Percentiles rank a stretch among this genome's conserved stretches.
These are phyloP conservation scores for Phyllosticta ampelicida DNA, from an alignment of 2,329 filamentous ascomycete species.

Conservation along the genomic window DNA sequence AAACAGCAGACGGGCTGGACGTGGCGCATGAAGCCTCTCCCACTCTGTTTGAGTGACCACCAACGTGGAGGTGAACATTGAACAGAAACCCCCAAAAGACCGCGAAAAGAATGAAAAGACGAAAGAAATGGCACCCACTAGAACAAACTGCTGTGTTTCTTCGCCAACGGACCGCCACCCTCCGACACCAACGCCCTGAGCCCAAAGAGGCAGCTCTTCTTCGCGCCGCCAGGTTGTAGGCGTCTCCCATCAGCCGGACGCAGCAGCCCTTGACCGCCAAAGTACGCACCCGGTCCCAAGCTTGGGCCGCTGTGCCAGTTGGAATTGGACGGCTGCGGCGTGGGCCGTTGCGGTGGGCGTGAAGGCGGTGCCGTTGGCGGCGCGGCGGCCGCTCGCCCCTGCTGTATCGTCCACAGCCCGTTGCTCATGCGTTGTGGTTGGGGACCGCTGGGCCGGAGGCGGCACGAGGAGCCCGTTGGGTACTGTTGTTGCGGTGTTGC, in stretches of 20 bases:
- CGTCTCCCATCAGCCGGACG: slow-evolving; percentile 20
- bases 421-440: slow-evolving; percentile 1
- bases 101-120: background rate
- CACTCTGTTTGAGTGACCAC: too few species aligned
- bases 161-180: slow-evolving; percentile 18
- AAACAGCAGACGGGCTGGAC: too few species aligned
- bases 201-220: slow-evolving; percentile 29
- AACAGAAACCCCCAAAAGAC: too few species aligned
- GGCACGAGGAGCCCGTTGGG: slow-evolving; percentile 14
- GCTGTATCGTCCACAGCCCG: background rate
- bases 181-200: slow-evolving; percentile 22
- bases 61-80: too few species aligned
- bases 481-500: slow-evolving; percentile 13
- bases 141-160: slow-evolving; percentile 37
- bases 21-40: too few species aligned
- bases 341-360: slow-evolving; percentile 4
- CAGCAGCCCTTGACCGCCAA: slow-evolving; percentile 20
- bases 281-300: slow-evolving; percentile 21
- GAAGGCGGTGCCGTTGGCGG: background rate
- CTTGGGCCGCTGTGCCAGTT: slow-evolving; percentile 20
- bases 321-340: slow-evolving; percentile 15
- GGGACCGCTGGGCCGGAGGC: slow-evolving; percentile 10
- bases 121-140: slow-evolving; percentile 11
- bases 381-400: background rate
- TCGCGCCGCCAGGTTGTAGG: slow-evolving; percentile 21